Conservation (phyloP, 2,329 filamentous ascomycete genomes). For the Cadophora gregata region DNA sequence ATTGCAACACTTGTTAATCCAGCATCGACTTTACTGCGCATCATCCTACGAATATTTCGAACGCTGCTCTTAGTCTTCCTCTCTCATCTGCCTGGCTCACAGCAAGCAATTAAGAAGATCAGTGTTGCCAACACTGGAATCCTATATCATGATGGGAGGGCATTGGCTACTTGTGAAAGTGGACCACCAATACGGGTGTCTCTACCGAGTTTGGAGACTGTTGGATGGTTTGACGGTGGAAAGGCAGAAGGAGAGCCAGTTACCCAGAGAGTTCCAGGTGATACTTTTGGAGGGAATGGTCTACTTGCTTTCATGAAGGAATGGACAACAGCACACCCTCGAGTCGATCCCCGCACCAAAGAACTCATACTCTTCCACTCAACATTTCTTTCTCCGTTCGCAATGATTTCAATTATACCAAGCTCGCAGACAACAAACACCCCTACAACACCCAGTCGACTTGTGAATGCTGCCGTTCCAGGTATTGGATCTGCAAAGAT, state of each 20-base stretch:
- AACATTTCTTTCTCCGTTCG: slow-evolving; percentile 67
- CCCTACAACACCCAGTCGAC: slow-evolving; percentile 34
- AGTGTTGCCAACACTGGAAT: slow-evolving; percentile 74
- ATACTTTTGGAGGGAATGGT: slow-evolving; percentile 60
- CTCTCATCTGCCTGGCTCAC: slow-evolving; percentile 62
- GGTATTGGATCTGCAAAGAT: slow-evolving; percentile 69
- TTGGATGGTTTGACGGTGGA: slow-evolving; percentile 72
- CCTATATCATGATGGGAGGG: slow-evolving; percentile 71
- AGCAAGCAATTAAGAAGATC: slow-evolving; percentile 65
- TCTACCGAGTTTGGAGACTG: slow-evolving; percentile 67
- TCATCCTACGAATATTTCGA: slow-evolving; percentile 58
- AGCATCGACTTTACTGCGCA: slow-evolving; percentile 56
- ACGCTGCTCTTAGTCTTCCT: slow-evolving; percentile 62
- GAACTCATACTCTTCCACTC: slow-evolving; percentile 73
- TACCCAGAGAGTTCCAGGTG: slow-evolving; percentile 51
- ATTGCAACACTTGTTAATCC: slow-evolving; percentile 70
- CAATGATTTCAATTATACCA: slow-evolving; percentile 68
- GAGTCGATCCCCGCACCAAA: slow-evolving; percentile 67
- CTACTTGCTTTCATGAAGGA: slow-evolving; percentile 68
- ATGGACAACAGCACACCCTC: slow-evolving; percentile 74
- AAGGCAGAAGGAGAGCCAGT: slow-evolving; percentile 57
- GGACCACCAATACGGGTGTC: slow-evolving; percentile 71
- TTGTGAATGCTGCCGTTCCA: slow-evolving; percentile 61
- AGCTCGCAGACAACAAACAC: slow-evolving; percentile 42
- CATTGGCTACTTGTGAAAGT: slow-evolving; percentile 73